These are phyloP conservation scores for Fusarium tuaranense DNA, from an alignment of 2,329 filamentous ascomycete species.

Conservation along the genomic window DNA sequence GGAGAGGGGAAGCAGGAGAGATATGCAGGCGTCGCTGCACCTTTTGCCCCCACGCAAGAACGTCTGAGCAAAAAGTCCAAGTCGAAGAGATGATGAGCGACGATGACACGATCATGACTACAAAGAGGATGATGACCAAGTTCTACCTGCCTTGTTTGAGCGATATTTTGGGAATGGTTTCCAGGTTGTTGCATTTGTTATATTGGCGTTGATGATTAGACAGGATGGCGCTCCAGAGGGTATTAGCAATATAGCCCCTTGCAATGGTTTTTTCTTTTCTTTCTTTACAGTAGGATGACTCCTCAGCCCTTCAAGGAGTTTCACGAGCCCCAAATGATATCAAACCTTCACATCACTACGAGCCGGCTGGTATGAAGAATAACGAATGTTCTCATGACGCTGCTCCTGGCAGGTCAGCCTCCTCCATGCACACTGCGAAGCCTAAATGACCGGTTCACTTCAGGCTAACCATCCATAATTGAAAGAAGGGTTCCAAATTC, in stretches of 20 bases:
- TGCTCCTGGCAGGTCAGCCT: background rate
- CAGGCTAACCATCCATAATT: background rate
- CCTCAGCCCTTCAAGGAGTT: background rate
- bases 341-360: background rate
- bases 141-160: constrained; percentile 20
- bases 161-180: constrained; percentile 14
- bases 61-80: constrained; percentile 56
- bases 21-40: constrained; percentile 66
- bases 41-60: constrained; percentile 67
- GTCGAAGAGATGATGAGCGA: constrained; percentile 45
- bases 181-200: constrained; percentile 2
- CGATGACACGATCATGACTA: constrained; percentile 18
- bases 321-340: background rate
- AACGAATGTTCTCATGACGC: background rate
- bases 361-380: background rate
- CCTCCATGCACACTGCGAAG: background rate
- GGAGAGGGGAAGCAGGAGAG: constrained; percentile 58
- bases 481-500: constrained; percentile 7
- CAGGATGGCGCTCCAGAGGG: constrained; percentile 14
- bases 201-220: constrained; percentile 31
- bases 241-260: constrained; percentile 19
- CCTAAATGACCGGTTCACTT: background rate
- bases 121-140: constrained; percentile 21
- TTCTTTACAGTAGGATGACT: background rate
- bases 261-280: background rate